Conservation (phyloP, 805 yeast species). For the Candida stauntonica region DNA sequence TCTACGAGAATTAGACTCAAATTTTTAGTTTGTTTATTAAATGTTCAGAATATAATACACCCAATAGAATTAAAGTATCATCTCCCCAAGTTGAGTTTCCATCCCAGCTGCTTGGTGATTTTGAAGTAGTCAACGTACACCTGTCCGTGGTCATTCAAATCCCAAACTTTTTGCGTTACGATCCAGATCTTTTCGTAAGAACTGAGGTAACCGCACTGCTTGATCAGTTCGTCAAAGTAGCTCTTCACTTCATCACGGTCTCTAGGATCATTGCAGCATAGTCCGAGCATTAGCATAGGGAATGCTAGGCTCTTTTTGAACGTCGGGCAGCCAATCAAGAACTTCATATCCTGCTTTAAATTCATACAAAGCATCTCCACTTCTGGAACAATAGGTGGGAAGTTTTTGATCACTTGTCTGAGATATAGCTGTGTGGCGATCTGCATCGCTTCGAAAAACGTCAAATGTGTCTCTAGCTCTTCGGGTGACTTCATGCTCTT, state of each 20-base stretch:
- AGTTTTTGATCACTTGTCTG: constrained; percentile 46
- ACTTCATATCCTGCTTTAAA: constrained; percentile 45
- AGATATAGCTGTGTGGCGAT: constrained; percentile 49
- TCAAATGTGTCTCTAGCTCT: constrained; percentile 54
- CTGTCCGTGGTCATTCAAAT: constrained; percentile 28
- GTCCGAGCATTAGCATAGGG: constrained; percentile 36
- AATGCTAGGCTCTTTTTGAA: constrained; percentile 46
- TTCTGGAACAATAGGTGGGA: constrained; percentile 50
- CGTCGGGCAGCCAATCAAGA: constrained; percentile 40
- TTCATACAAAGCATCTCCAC: constrained; percentile 47
- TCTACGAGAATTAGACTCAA: no score
- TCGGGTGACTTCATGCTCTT: constrained; percentile 22
- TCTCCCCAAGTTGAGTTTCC: constrained; percentile 31
- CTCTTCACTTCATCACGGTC: constrained; percentile 25
- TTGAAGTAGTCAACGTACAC: constrained; percentile 40
- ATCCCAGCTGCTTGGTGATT: constrained; percentile 36
- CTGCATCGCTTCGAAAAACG: constrained; percentile 56
- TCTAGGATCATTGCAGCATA: constrained; percentile 23
- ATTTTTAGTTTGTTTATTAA: no score
- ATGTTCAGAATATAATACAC: no score
- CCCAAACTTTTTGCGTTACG: constrained; percentile 38
- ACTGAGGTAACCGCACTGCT: constrained; percentile 32
- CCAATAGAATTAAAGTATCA: constrained; percentile 2
- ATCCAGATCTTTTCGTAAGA: constrained; percentile 33
- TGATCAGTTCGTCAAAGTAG: constrained; percentile 26